Evolutionary conservation across 1,284 basidiomycete genomes (phyloP), one percentile per base, ranked within the genome.

Genomic region (Sparassis latifolia): DNA sequence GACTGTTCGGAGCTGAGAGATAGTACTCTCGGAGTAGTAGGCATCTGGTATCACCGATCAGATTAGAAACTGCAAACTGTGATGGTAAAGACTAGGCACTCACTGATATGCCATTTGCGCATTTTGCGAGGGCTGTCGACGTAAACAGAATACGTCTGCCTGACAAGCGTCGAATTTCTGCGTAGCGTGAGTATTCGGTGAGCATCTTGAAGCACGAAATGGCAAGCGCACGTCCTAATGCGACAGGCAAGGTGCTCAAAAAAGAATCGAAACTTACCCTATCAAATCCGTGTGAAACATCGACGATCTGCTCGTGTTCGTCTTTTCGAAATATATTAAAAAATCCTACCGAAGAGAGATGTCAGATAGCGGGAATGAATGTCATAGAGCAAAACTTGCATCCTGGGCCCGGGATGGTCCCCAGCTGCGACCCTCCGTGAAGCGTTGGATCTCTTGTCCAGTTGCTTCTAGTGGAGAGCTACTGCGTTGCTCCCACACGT

Each of bases 1-100:
- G 50, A 89, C 73, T 1, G 78, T 81, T 43, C 62, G 67, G 33
- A 89, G 73, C 47, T 70, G 69, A 46, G 80, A 72, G 37, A 80
- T 63, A 0, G 82, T 77, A 37, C 67, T 70, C 40, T 68, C 65
- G 2, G 69, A 72, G 53, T 67, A 72, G 54, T 73, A 73, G 5
- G 72, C 72, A 52, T 72, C 71, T 73, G 52, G 10, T 42, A 38
- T 33, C 20, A n/a, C 42, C 4, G 20, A 47, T 46, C 12, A 44
- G 42, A 50, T 50, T 5, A 49, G 37, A 42, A 43, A 28, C 38
- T 37, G 32, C 4, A 32, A 20, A 20, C 20, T 20, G 20, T 20
- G 20, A 20, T 20, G n/a, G 33, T 38, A 27, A 28, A 33, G 12
- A 62, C 5, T 9, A 27, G 35, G 28, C 5, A 27, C 70, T 47